phyloP scores from a whole-genome alignment of 2,329 filamentous ascomycete species.

The Fusarium oligoseptatum region DNA sequence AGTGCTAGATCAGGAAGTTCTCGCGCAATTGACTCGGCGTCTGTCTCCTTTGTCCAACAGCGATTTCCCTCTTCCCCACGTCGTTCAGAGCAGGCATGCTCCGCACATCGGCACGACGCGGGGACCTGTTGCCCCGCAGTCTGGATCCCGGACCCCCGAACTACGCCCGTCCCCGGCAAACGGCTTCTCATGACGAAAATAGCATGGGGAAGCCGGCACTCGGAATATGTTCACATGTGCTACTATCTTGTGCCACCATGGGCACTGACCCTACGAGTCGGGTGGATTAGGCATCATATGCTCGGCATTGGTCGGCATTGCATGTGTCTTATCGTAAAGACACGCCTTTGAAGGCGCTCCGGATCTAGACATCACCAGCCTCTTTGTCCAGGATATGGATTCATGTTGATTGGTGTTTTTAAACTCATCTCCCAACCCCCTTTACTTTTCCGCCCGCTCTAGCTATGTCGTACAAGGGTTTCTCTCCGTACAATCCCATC shows the following conservation, averaged over 20 bases:
- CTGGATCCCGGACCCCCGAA: slow-evolving; percentile 29
- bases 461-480: slow-evolving; percentile 43
- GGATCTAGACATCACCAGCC: neutral
- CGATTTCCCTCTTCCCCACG: slow-evolving; percentile 17
- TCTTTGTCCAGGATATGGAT: slow-evolving; percentile 24
- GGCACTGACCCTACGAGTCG: neutral
- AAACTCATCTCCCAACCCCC: slow-evolving; percentile 10
- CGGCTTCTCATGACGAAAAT: slow-evolving; percentile 12
- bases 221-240: neutral
- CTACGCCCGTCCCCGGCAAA: slow-evolving; percentile 19
- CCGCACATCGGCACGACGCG: slow-evolving; percentile 35
- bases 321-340: neutral
- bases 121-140: slow-evolving; percentile 38
- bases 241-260: neutral
- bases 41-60: neutral
- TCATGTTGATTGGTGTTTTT: slow-evolving; percentile 22
- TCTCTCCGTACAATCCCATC: slow-evolving; percentile 32
- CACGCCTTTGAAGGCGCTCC: neutral
- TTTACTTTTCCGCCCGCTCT: slow-evolving; percentile 40
- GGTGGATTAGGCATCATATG: slow-evolving; percentile 7
- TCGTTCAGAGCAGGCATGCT: slow-evolving; percentile 18
- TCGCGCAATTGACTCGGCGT: slow-evolving; percentile 13
- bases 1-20: slow-evolving; percentile 10
- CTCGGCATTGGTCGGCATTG: slow-evolving; percentile 3
- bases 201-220: slow-evolving; percentile 5